Evolutionary conservation across 1,139 yeast species (phyloP).

Genomic region (Sugiyamaella sp.): DNA sequence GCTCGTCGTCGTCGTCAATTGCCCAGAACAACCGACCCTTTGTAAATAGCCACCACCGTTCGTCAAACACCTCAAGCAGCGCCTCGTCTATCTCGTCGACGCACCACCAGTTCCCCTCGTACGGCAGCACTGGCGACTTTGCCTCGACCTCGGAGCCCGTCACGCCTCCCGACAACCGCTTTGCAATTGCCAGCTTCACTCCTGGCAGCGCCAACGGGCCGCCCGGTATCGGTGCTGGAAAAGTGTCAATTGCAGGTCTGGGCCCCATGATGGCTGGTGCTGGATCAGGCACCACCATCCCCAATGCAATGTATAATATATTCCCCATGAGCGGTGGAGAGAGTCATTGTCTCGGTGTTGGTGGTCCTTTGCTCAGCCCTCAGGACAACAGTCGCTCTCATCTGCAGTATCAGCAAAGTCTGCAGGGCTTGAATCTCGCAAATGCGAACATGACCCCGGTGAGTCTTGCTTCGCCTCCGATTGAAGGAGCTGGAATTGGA

Average conservation of each 20-base stretch:
- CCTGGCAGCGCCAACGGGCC: conserved; percentile 2
- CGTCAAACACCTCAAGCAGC: conserved; percentile 13
- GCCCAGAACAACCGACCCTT: neutral
- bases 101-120: conserved; percentile 25
- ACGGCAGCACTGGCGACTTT: conserved; percentile 26
- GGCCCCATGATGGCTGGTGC: neutral
- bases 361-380: conserved; percentile 15
- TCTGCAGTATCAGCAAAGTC: conserved; percentile 13
- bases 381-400: neutral
- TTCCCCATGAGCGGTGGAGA: conserved; percentile 7
- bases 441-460: conserved; percentile 1
- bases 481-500: conserved; percentile 6
- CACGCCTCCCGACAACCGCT: conserved; percentile 24
- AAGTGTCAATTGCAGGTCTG: neutral
- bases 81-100: conserved; percentile 11
- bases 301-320: conserved; percentile 8
- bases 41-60: neutral
- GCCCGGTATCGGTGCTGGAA: conserved; percentile 2
- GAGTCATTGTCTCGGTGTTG: conserved; percentile 13
- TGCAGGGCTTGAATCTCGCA: conserved; percentile 13
- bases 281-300: neutral
- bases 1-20: conserved; percentile 11
- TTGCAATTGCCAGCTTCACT: conserved; percentile 8
- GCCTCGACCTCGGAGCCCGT: conserved; percentile 26
- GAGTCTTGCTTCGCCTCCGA: conserved; percentile 16